phyloP scores from a whole-genome alignment of 2,329 filamentous ascomycete genomes.

The Aspergillus melleus region DNA sequence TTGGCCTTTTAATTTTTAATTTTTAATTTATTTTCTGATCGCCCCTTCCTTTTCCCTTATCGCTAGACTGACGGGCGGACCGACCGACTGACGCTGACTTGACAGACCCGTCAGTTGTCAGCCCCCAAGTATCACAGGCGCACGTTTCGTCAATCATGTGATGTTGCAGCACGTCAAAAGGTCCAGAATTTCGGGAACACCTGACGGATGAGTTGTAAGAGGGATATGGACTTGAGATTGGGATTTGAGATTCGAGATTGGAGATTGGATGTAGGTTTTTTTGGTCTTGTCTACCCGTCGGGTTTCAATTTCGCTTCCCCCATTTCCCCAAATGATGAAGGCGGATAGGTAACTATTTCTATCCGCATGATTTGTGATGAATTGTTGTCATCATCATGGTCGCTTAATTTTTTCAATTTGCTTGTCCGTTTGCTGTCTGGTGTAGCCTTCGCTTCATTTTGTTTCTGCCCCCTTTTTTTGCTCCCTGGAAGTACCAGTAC shows the following conservation, averaged over 20 bases:
- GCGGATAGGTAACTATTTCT: background rate
- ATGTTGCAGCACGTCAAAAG: slow-evolving; percentile 18
- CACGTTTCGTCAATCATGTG: slow-evolving; percentile 34
- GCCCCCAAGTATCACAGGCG: slow-evolving; percentile 20
- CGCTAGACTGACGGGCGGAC: slow-evolving; percentile 4
- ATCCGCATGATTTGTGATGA: slow-evolving; percentile 5
- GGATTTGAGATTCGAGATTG: background rate
- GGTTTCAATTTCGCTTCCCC: background rate
- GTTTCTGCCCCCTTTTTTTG: background rate
- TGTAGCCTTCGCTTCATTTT: background rate
- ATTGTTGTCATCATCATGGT: background rate
- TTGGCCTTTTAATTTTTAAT: background rate
- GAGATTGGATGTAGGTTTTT: too few relatives aligned
- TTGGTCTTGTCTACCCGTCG: background rate
- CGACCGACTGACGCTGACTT: background rate
- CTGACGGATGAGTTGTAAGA: slow-evolving; percentile 17
- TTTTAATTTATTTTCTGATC: background rate
- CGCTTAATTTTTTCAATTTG: background rate
- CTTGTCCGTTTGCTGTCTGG: background rate
- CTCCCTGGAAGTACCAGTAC: background rate
- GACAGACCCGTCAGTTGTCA: slow-evolving; percentile 1
- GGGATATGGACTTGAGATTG: background rate
- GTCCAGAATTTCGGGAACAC: slow-evolving; percentile 6
- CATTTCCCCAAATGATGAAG: background rate
- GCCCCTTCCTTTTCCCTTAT: background rate